Evolutionary conservation across 495 filamentous ascomycete species (phyloP), one percentile per base, ranked within the genome.

Genomic region (Tuber calosporum): DNA sequence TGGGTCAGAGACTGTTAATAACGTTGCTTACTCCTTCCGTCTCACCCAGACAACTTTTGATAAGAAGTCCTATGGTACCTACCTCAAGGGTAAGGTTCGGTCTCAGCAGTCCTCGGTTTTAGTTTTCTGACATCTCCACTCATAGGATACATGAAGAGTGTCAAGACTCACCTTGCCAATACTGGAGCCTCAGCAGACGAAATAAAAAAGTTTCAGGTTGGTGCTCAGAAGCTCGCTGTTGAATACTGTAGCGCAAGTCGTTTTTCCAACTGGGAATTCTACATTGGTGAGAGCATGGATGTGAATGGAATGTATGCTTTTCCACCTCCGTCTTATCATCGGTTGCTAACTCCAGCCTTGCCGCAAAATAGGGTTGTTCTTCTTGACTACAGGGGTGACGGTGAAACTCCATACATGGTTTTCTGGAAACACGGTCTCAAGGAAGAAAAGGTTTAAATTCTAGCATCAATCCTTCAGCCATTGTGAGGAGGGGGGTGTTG

Each of bases 351-450:
- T 17, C 26, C 39, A 75, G 45, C 48, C 40, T 73, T 70, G 66
- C 75, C 81, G 83, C 70, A 83, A 42, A 39, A 37, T 75, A 97
- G 93, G 93, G 87, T 96, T 81, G 87, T 95, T 72, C 92, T 97
- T 72, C 90, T 97, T 82, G 94, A 98, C 86, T 99, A 97, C 87
- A 93, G 94, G 81, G 94, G 96, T 82, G 96, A 98, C 79, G 95
- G 95, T 83, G 83, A 90, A 74, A 98, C 94, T 39, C 95, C 95
- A 45, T 99, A 86, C 80, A 86, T 97, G 71, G 89, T 88, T 74
- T 85, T 96, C 86, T 99, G 95, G 96, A 97, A 97, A 88, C 90
- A 97, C 84, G 96, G 95, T 79, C 86, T 99, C 79, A 87, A 85
- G 75, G 91, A 90, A 86, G 88, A 89, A 87, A 99, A 99, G 89